Base-by-base conservation (phyloP, 257 asterid species). In the Solanum pennellii region DNA sequence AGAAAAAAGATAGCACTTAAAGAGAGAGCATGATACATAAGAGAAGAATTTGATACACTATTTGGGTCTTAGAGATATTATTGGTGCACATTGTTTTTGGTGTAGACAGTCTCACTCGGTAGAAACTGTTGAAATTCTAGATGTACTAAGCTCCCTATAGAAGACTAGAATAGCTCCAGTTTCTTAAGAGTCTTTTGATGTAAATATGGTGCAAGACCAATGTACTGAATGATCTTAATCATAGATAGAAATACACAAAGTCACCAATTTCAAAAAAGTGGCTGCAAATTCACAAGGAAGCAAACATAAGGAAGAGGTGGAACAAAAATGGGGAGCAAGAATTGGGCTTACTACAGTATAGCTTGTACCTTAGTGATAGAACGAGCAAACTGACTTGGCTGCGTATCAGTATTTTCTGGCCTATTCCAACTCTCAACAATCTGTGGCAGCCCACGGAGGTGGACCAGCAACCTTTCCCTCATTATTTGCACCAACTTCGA, bases 401-500 rank as follows among this genome's bases (percentile, higher is more conserved):
- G 99, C 83, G 89, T 37, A 89, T 97, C 98, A 84, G 93, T 47
- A 52, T 93, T 95, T 88, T 91, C 97, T 2, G 94, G 91, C 85
- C 96, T 92, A 90, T 95, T 97, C 99, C 99, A 97, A 86, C 92
- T 93, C 91, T 95, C 99, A 82, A 93, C 96, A 87, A 95, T 93
- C 91, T 93, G 96, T 5, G 99, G 98, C 93, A 97, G 92, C 86
- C 96, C 93, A 80, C 99, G 98, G 68, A 94, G 93, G 94, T 97
- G 98, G 88, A 94, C 91, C 86, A 89, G 87, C 92, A 97, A 80
- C 84, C 99, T 90, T 88, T 97, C 99, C 89, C 95, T 95, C 99
- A 97, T 97, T 89, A 97, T 97, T 93, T 97, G 99, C 83, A 97
- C 99, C 89, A 97, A 92, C 94, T 97, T 97, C 69, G 99, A 91